Evolutionary conservation across 179 eudicot species (phyloP), one percentile per base, ranked within the genome.

Genomic region (Silene noctiflora): DNA sequence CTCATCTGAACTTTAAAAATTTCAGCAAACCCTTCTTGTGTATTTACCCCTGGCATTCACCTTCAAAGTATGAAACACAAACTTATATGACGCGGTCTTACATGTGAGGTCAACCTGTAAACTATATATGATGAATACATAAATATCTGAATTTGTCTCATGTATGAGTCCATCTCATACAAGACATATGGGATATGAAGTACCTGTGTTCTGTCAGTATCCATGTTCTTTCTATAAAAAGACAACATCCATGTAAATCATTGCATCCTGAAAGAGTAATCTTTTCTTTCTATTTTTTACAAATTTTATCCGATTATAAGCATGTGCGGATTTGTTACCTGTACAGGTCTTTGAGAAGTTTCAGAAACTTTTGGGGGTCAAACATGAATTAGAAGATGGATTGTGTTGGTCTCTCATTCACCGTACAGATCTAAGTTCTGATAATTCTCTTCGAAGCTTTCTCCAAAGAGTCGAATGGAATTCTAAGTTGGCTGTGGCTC

Each of bases 401-500:
- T 84, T 91, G 56, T 87, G 91, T 65, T 95, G 99, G 99, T 91
- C 93, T 80, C 86, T 95, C 53, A 85, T 95, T 79, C 97, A 86
- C 70, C 88, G 97, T 68, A 86, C 85, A 6, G 91, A 89, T 80
- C 73, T 85, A n/a, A 88, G 76, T 25, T 69, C 86, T 33, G 97
- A 95, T 81, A 75, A 85, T 39, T 84, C 88, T 4, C 79, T 75
- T 42, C 85, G 81, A 79, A 87, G 88, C 75, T 81, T 75, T 80
- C 70, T 92, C 62, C 91, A 80, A 65, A 90, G 85, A 86, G 91
- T 93, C 72, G 96, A 89, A 84, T 85, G 91, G 85, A 95, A 95
- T 76, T 91, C 98, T 51, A 95, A 95, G 87, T 83, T 95, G 61
- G 99, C 96, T 84, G 94, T 95, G 81, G 97, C 99, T 17, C 81